A percentile compares a stretch with the other conserved stretches of the same genome.
Conservation (phyloP, 225 moss, liverwort and hornwort genomes). For the Bryum argenteum region DNA sequence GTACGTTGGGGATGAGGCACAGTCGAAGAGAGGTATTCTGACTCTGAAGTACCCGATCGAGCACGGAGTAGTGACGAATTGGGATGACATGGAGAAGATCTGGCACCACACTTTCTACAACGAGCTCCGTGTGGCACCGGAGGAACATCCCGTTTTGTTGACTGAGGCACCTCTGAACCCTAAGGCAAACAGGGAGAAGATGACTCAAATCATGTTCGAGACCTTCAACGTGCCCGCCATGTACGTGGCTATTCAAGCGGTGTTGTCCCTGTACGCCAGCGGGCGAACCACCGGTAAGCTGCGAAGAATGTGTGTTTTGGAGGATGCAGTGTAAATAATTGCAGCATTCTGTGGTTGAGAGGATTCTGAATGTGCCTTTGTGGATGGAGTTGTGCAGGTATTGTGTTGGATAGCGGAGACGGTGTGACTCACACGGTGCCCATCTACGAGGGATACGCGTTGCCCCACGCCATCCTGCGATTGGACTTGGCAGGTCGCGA, state of each 20-base stretch:
- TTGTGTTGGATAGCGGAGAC: constrained; percentile 50
- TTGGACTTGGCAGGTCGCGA: constrained; percentile 73
- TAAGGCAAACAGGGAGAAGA: constrained; percentile 45
- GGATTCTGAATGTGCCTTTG: too few relatives aligned
- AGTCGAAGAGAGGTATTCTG: constrained; percentile 46
- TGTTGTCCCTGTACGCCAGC: too few relatives aligned
- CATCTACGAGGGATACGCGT: constrained; percentile 17
- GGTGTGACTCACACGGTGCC: constrained; percentile 47
- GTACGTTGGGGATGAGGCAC: constrained; percentile 46
- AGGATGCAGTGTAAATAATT: too few relatives aligned
- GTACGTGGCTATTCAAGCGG: constrained; percentile 35
- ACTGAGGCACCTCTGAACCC: constrained; percentile 56
- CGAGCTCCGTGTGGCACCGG: constrained; percentile 31
- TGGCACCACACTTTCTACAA: constrained; percentile 16
- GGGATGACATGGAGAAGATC: not conserved
- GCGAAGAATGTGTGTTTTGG: too few relatives aligned
- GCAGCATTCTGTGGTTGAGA: too few relatives aligned
- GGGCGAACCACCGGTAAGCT: too few relatives aligned
- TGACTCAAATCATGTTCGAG: constrained; percentile 60
- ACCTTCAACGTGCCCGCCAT: constrained; percentile 54
- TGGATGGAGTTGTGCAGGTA: constrained; percentile 25
- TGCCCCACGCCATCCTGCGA: constrained; percentile 67
- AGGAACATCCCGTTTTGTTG: constrained; percentile 51
- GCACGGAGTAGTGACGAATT: constrained; percentile 35
- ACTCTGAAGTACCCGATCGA: constrained; percentile 53